Evolutionary conservation across 2,329 filamentous ascomycete species (phyloP).

Genomic region (Aureobasidium pullulans): DNA sequence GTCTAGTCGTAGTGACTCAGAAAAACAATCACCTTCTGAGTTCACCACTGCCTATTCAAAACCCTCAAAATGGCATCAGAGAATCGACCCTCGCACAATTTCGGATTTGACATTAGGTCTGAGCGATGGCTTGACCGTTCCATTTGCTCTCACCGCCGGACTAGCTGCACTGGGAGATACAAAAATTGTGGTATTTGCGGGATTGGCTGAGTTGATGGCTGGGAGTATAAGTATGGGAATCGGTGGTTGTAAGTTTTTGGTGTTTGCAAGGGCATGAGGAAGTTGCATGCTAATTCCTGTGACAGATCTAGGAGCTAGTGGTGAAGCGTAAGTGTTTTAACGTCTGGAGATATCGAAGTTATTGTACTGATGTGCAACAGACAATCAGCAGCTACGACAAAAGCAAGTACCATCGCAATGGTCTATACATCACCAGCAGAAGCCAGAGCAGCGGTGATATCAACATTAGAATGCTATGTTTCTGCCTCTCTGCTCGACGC

Average conservation of each 20-base stretch:
- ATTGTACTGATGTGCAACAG: neutral
- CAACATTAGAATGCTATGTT: slow-evolving; percentile 1
- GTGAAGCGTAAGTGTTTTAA: slow-evolving; percentile 34
- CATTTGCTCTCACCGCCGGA: slow-evolving; percentile 37
- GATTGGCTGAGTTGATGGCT: slow-evolving; percentile 35
- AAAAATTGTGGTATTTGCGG: slow-evolving; percentile 33
- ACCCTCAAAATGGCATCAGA: neutral
- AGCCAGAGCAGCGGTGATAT: neutral
- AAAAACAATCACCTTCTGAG: slow-evolving; percentile 5
- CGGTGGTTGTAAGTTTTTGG: slow-evolving; percentile 24
- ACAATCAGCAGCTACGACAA: slow-evolving; percentile 38
- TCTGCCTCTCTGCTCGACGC: neutral
- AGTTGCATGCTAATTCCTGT: too few relatives aligned
- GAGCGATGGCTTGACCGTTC: slow-evolving; percentile 37
- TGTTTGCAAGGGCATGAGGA: too few relatives aligned
- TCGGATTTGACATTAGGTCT: slow-evolving; percentile 38
- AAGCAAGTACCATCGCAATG: slow-evolving; percentile 31
- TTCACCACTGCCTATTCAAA: neutral
- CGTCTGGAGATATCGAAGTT: neutral
- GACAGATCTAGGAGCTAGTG: slow-evolving; percentile 37
- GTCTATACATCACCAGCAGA: slow-evolving; percentile 5
- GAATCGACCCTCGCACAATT: slow-evolving; percentile 33
- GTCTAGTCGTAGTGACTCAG: neutral
- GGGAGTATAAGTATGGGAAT: slow-evolving; percentile 37
- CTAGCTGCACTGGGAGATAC: slow-evolving; percentile 33